Evolutionary conservation across 1,139 yeast species (phyloP).

Genomic region (Debaryomyces nepalensis): DNA sequence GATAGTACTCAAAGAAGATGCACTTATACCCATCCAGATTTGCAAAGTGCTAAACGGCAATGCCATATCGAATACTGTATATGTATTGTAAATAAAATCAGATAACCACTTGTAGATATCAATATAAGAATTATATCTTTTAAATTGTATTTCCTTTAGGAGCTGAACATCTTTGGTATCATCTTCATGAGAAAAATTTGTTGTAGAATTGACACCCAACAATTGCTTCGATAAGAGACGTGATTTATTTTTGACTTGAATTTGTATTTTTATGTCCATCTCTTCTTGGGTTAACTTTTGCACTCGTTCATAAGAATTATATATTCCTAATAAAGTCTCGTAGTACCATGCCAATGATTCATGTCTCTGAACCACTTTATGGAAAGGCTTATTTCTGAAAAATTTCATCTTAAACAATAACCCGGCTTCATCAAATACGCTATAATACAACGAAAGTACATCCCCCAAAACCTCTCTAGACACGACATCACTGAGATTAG

Average conservation of each 20-base stretch:
- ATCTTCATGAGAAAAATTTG: conserved; percentile 15
- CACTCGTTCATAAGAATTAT: conserved; percentile 48
- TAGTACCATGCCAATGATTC: conserved; percentile 69
- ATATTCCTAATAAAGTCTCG: conserved; percentile 60
- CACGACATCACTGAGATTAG: conserved; percentile 30
- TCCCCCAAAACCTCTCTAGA: conserved; percentile 52
- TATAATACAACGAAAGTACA: conserved; percentile 59
- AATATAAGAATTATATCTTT: conserved; percentile 43
- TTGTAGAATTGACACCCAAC: conserved; percentile 27
- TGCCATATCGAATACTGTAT: conserved; percentile 45
- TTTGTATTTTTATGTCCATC: conserved; percentile 44
- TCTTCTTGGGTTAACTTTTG: conserved; percentile 46
- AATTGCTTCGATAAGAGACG: conserved; percentile 43
- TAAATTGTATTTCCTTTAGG: conserved; percentile 41
- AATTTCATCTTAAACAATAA: conserved; percentile 58
- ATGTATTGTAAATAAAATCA: conserved; percentile 48
- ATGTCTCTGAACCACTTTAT: conserved; percentile 48
- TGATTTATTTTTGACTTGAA: conserved; percentile 46
- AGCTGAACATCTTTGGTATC: conserved; percentile 30
- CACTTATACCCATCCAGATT: conserved; percentile 55
- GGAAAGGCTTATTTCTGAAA: conserved; percentile 42
- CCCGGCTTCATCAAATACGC: conserved; percentile 63
- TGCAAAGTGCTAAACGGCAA: conserved; percentile 51
- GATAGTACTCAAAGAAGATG: conserved; percentile 43
- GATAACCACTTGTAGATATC: conserved; percentile 48